Evolutionary conservation across 768 basidiomycete species (phyloP).

Genomic region (Mycena kentingensis): DNA sequence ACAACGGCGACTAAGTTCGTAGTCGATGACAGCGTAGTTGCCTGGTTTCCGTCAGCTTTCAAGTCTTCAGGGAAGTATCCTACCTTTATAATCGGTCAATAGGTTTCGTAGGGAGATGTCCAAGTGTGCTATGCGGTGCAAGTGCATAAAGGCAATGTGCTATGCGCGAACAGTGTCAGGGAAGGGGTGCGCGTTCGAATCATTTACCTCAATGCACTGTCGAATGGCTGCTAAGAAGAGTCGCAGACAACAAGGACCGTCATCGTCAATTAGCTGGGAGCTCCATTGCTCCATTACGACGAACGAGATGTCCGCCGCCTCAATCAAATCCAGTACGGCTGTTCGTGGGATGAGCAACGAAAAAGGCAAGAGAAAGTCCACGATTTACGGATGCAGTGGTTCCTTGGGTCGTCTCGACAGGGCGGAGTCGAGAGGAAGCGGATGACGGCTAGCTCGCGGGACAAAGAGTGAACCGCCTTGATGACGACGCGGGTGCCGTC

Average conservation of each 20-base stretch:
- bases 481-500: conserved; percentile 60
- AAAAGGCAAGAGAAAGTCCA: conserved; percentile 1
- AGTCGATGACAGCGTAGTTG: conserved; percentile 74
- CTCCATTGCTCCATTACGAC: conserved; percentile 81
- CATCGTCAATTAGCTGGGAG: conserved; percentile 54
- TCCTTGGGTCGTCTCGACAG: conserved; percentile 61
- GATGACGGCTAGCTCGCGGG: conserved; percentile 64
- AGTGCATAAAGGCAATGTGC: conserved; percentile 75
- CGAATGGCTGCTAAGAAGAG: conserved; percentile 58
- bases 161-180: conserved; percentile 26
- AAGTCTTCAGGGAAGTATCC: neutral
- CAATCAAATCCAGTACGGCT: conserved; percentile 71
- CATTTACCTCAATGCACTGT: conserved; percentile 67
- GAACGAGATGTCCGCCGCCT: conserved; percentile 53
- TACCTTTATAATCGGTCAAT: conserved; percentile 61
- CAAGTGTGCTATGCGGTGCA: conserved; percentile 63
- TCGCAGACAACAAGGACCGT: conserved; percentile 51
- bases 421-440: conserved; percentile 55
- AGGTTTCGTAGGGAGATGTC: conserved; percentile 74
- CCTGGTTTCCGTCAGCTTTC: no score
- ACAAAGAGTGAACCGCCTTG: conserved; percentile 66
- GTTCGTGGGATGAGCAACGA: conserved; percentile 16
- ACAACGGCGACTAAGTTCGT: conserved; percentile 63
- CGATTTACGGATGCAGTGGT: conserved; percentile 76
- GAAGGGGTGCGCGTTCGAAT: neutral